A percentile compares a stretch with the other conserved stretches of the same genome.
Evolutionary conservation across 2,329 filamentous ascomycete species (phyloP).

Genomic region (Curvularia lunata): DNA sequence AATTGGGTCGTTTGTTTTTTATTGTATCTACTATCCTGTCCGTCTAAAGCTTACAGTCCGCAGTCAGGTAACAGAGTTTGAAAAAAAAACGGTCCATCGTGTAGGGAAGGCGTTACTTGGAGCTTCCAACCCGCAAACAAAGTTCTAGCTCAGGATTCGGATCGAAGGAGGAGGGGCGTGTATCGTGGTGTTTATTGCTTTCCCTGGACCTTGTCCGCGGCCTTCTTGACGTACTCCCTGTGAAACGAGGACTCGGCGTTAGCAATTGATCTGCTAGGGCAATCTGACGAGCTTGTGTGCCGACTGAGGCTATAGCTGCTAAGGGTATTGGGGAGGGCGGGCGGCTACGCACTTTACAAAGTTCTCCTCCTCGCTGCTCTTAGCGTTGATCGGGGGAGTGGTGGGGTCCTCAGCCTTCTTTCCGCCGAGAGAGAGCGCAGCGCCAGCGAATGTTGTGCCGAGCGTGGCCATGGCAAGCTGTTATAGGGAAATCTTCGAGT

Average conservation of each 20-base stretch:
- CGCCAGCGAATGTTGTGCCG: slow-evolving; percentile 42
- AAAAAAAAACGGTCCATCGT: neutral
- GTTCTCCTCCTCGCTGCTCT: slow-evolving; percentile 71
- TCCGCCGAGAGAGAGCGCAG: slow-evolving; percentile 45
- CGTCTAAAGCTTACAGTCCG: neutral
- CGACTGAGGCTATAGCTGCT: neutral
- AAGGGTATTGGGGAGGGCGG: neutral
- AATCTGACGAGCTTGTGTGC: neutral
- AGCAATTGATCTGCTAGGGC: neutral
- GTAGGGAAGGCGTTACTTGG: neutral
- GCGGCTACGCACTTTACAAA: slow-evolving; percentile 68
- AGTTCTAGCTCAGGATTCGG: neutral
- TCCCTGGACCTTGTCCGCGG: slow-evolving; percentile 38
- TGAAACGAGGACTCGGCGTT: slow-evolving; percentile 12
- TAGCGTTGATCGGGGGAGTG: slow-evolving; percentile 66
- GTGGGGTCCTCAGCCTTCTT: slow-evolving; percentile 53
- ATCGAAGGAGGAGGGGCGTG: neutral
- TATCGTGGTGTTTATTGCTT: slow-evolving; percentile 18
- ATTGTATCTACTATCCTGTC: neutral
- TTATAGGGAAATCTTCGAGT: neutral
- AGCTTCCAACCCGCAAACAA: neutral
- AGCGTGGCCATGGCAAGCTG: slow-evolving; percentile 67
- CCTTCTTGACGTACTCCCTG: slow-evolving; percentile 50
- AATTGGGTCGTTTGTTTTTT: neutral
- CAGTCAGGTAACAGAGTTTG: neutral